Evolutionary conservation across 2,329 filamentous ascomycete species (phyloP).

Genomic region (Mycosphaerelloides madeirae): DNA sequence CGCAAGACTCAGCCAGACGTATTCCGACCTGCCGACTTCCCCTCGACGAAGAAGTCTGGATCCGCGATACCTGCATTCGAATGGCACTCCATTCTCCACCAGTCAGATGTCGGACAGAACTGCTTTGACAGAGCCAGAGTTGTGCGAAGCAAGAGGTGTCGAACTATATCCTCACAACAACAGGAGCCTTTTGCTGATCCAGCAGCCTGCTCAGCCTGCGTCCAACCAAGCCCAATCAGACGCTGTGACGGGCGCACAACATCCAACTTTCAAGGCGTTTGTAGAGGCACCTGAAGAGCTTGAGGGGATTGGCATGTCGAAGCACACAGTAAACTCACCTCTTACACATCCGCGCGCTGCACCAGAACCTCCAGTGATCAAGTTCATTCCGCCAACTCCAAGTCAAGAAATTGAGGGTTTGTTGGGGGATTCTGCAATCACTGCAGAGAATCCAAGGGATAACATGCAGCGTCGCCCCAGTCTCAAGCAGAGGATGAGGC

Average conservation of each 20-base stretch:
- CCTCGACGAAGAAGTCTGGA: conserved; percentile 23
- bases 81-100: conserved; percentile 23
- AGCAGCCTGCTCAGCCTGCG: conserved; percentile 36
- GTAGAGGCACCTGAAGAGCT: conserved; percentile 13
- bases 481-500: conserved; percentile 41
- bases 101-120: conserved; percentile 27
- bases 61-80: conserved; percentile 19
- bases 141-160: conserved; percentile 58
- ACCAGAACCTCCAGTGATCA: conserved; percentile 53
- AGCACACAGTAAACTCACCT: conserved; percentile 48
- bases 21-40: conserved; percentile 12
- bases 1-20: conserved; percentile 2
- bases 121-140: conserved; percentile 40
- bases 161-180: conserved; percentile 61
- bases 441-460: conserved; percentile 6
- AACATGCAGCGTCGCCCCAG: conserved; percentile 33
- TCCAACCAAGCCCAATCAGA: conserved; percentile 2
- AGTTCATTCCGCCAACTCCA: conserved; percentile 53
- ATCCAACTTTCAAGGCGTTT: conserved; percentile 14
- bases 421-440: conserved; percentile 19
- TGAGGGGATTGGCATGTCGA: conserved; percentile 11
- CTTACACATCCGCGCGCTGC: conserved; percentile 55
- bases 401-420: conserved; percentile 42
- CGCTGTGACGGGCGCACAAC: conserved; percentile 3
- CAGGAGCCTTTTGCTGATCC: conserved; percentile 59